Evolutionary conservation across 495 filamentous ascomycete species (phyloP).

Genomic region (Chaetomium cochliodes): DNA sequence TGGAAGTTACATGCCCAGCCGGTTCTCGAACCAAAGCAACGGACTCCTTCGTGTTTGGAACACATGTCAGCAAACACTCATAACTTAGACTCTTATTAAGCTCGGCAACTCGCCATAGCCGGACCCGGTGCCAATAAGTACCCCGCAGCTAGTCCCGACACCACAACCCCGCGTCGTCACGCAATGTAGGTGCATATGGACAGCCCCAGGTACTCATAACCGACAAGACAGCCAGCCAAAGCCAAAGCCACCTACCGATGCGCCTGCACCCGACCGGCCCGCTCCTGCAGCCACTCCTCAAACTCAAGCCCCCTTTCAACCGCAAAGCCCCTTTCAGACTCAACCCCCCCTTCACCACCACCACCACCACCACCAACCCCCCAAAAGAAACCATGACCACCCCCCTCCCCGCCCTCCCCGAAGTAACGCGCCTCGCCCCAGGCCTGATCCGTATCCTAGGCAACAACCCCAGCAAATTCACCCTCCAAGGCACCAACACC

Average conservation of each 20-base stretch:
- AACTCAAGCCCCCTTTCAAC: background rate
- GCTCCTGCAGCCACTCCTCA: constrained; percentile 17
- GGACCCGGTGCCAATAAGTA: background rate
- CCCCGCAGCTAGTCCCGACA: background rate
- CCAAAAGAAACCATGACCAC: no score
- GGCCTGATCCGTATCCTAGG: constrained; percentile 71
- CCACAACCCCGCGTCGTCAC: background rate
- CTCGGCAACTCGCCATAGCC: background rate
- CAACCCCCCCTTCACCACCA: background rate
- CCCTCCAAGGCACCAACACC: constrained; percentile 72
- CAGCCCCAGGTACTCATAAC: background rate
- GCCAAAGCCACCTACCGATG: constrained; percentile 2
- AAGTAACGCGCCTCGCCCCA: constrained; percentile 64
- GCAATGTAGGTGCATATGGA: background rate
- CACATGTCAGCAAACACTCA: background rate
- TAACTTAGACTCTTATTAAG: background rate
- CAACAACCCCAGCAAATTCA: constrained; percentile 75
- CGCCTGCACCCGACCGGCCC: constrained; percentile 3
- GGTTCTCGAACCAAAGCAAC: no score
- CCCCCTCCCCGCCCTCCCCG: constrained; percentile 53
- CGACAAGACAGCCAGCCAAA: background rate
- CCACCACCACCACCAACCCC: background rate
- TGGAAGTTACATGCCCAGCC: no score
- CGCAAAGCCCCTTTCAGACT: background rate
- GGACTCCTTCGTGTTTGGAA: background rate